These are phyloP conservation scores for Paramecium sonneborni DNA, from an alignment of 73 alveolate genomes.

Conservation along the genomic window DNA sequence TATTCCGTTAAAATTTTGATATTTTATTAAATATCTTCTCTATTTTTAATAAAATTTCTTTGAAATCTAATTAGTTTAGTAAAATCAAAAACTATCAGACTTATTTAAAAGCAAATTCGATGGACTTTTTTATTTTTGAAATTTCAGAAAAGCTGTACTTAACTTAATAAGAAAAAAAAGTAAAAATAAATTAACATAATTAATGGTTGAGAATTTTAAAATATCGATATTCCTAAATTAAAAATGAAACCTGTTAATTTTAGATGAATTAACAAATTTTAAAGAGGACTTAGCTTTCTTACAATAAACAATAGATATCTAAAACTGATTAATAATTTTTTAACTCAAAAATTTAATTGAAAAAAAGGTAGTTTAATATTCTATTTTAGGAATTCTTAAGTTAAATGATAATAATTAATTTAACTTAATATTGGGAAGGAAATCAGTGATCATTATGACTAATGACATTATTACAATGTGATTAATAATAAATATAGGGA, in stretches of 20 bases:
- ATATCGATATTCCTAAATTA: neutral
- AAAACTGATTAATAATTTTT: neutral
- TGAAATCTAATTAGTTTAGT: slow-evolving; percentile 90
- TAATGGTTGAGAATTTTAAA: neutral
- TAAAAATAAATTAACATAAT: neutral
- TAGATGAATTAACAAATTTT: neutral
- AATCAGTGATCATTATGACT: neutral
- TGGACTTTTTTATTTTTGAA: neutral
- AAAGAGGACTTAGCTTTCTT: too few species aligned
- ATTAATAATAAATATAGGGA: slow-evolving; percentile 27
- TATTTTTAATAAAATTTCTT: too few species aligned
- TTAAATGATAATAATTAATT: neutral
- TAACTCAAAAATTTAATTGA: neutral
- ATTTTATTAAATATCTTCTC: too few species aligned
- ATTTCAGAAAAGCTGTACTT: neutral
- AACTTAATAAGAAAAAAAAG: neutral
- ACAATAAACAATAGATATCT: slow-evolving; percentile 6
- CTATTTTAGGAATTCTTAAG: slow-evolving; percentile 21
- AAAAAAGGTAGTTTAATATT: neutral
- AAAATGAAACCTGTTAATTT: neutral
- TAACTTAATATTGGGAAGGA: neutral
- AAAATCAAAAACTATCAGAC: slow-evolving; percentile 70
- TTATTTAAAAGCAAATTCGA: neutral
- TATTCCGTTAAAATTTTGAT: too few species aligned
- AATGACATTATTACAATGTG: slow-evolving; percentile 8